Conservation (phyloP, 2,329 filamentous ascomycete genomes). For the Neonectria ditissima region DNA sequence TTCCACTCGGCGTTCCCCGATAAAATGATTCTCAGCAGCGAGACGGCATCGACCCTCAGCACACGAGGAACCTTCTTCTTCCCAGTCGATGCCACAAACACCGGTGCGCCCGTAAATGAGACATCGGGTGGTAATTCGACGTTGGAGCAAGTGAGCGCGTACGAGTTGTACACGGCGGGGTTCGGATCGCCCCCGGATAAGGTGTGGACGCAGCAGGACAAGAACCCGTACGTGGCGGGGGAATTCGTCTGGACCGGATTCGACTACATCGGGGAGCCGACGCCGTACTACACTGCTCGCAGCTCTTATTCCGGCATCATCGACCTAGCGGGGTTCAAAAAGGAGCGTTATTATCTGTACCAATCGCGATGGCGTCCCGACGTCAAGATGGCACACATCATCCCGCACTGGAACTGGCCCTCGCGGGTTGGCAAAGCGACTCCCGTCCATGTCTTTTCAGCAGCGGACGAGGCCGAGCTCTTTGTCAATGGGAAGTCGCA, state of each 20-base stretch:
- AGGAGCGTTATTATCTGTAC: slow-evolving; percentile 67
- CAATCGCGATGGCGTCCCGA: slow-evolving; percentile 65
- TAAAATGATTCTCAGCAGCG: slow-evolving; percentile 59
- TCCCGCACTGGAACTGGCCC: slow-evolving; percentile 69
- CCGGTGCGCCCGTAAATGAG: slow-evolving; percentile 53
- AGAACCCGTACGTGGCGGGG: slow-evolving; percentile 62
- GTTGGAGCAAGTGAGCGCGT: slow-evolving; percentile 57
- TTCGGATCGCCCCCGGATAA: slow-evolving; percentile 65
- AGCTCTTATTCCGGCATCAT: slow-evolving; percentile 69
- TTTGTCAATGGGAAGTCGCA: slow-evolving; percentile 63
- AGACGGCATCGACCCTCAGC: slow-evolving; percentile 59
- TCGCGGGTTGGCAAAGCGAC: slow-evolving; percentile 59
- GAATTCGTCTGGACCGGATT: slow-evolving; percentile 66
- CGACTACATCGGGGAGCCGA: slow-evolving; percentile 64
- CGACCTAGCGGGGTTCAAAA: slow-evolving; percentile 67
- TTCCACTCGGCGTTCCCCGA: slow-evolving; percentile 60
- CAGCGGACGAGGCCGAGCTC: slow-evolving; percentile 65
- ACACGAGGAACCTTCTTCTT: slow-evolving; percentile 65
- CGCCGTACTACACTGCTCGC: slow-evolving; percentile 61
- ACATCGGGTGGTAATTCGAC: slow-evolving; percentile 54
- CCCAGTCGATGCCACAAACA: slow-evolving; percentile 56
- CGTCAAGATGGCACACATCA: slow-evolving; percentile 61
- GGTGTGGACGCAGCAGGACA: slow-evolving; percentile 63
- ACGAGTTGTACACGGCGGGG: slow-evolving; percentile 62
- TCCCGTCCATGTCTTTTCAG: slow-evolving; percentile 66